Evolutionary conservation across 2,329 filamentous ascomycete species (phyloP), one percentile per base, ranked within the genome.

Genomic region (Trichoderma asperellum): DNA sequence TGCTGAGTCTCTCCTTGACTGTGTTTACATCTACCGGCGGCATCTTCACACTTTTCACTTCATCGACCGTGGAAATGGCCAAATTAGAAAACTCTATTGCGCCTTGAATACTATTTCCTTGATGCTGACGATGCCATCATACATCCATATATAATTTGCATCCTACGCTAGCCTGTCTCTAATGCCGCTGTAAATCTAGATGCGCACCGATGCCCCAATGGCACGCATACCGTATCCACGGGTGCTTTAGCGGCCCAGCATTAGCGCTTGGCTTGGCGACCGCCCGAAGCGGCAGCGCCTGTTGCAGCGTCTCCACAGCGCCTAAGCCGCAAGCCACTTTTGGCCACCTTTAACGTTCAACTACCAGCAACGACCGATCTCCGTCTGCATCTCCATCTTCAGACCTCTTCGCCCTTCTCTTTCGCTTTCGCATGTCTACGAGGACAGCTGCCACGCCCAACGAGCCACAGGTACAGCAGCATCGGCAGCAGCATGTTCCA

Each of bases 281-380:
- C 24, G 53, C 53, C 53, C 29, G 29, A 53, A 52, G 60, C 60
- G 60, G 47, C 60, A 63, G 60, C 55, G 8, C 40, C 29, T 57
- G 52, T 47, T 12, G 24, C 52, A 65, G 62, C 60, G 47, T 7
- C 49, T 35, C 62, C 35, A 40, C 52, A 47, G 34, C 35, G 34
- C 34, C 57, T 24, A 43, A 49, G 57, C 63, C 55, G 37, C 53
- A 49, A 52, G 63, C 63, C 63, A 59, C 63, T 59, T 66, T 59
- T 52, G 63, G 63, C 63, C 63, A 52, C 63, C 63, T 67, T 34
- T 37, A 52, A 8, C 7, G 32, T 18, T 43, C 40, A 37, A 21
- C 14, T 21, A 18, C 57, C 16, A 32, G 57, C 35, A 11, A 35
- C 35, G 34, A 43, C 32, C 55, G 35, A 24, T 24, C 24, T 52